Base-by-base conservation (phyloP, 805 yeast species). In the Cephaloascus fragrans region DNA sequence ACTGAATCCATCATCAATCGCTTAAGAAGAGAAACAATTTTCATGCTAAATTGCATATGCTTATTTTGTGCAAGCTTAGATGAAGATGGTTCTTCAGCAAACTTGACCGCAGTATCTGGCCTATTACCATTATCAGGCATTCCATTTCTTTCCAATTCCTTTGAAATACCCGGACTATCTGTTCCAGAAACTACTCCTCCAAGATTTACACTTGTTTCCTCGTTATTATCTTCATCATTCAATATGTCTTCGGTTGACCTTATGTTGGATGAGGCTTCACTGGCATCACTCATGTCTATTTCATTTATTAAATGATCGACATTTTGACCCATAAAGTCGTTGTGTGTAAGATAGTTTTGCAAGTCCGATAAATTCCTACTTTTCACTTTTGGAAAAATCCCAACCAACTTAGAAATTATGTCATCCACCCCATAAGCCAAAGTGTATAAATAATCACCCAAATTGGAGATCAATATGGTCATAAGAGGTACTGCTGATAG, bases 401-500 rank as follows among this genome's bases (percentile, higher is more conserved):
- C 33, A 8, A 31, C 8, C 8, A 31, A 6, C 33, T 31, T 31
- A 14, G 17, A n/a, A 16, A 31, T 31, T 6, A 31, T 34, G 4
- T 34, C 32, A n/a, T 37, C 36, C 38, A 23, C 34, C 26, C 17
- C 36, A 14, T 19, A 12, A 6, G 23, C 26, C 5, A 18, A 8
- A 9, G 54, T 53, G 52, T 71, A 62, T 5, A 77, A 47, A 15
- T 73, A 62, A 52, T 84, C 94, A 44, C 90, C 85, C 36, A 81
- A 62, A 38, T 75, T 77, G 1, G 89, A 79, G 32, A 86, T 75
- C 40, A 86, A 65, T 15, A 81, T 79, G 2, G 95, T 83, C 94
- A 87, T 86, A 38, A 86, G 64, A 1, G 96, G 96, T 18, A 88
- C 80, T 0, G 96, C 95, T 4, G 77, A 63, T 17, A 88, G 53